Evolutionary conservation across 345 rosid genomes (phyloP), one percentile per base, ranked within the genome.

Genomic region (Lepidium aucheri): DNA sequence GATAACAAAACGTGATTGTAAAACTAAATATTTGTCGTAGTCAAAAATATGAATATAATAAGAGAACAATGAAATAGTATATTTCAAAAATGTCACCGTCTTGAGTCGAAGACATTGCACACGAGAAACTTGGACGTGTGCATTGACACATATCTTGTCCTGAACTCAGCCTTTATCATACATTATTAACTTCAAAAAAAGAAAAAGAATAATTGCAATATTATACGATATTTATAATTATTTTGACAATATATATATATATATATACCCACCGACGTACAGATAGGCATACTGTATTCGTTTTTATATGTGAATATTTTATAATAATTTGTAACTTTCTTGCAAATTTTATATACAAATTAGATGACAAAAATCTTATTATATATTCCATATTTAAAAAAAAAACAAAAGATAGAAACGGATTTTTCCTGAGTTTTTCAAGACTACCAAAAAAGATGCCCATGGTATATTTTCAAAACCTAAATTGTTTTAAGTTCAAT

Each of bases 51-150:
- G 32, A 28, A 28, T n/a, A 3, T 9, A 17, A 13, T 26, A 42
- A 26, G 17, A 58, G 50, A 42, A 50, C 42, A 66, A 60, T 16
- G 16, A 53, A 18, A 49, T 30, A 45, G 43, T 16, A 32, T 51
- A 36, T 60, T 63, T 18, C 33, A 3, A 8, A 65, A 66, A 59
- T 53, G 73, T 67, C 73, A 42, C 73, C 36, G 72, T 67, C 71
- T 49, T 3, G 49, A 50, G 61, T 58, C 41, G 14, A 58, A 24
- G 68, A 58, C 67, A 53, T 24, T 60, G 73, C 61, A 74, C 73
- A 67, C 63, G 62, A 44, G 68, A 60, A 53, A 60, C 68, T 60
- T 67, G 73, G 73, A 60, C 73, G 77, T 67, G 77, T 67, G 73
- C 73, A 60, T 60, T 67, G 73, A 46, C 72, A 67, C 69, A 40